phyloP scores from a whole-genome alignment of 352 stramenopile genomes.

The Hyaloperonospora arabidopsidis region DNA sequence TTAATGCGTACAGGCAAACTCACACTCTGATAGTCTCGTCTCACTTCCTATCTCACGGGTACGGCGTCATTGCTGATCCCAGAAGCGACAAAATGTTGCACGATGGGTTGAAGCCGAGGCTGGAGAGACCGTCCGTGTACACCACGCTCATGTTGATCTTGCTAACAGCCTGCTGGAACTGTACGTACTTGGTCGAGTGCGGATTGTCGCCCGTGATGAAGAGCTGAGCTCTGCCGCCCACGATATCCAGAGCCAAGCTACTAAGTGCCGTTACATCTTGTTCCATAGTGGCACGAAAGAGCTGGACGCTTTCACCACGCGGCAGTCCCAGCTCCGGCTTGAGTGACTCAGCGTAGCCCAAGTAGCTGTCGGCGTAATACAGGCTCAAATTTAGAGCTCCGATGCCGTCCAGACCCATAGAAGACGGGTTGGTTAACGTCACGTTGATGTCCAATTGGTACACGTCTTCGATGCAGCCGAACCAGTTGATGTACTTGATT shows the following conservation, averaged over 20 bases:
- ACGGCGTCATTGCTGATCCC: too few relatives aligned
- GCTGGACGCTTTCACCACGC: conserved; percentile 40
- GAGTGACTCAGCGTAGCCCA: conserved; percentile 50
- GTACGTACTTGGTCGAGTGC: conserved; percentile 33
- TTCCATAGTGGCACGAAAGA: conserved; percentile 40
- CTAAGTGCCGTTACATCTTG: conserved; percentile 28
- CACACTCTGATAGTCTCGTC: too few relatives aligned
- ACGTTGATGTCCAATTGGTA: conserved; percentile 58
- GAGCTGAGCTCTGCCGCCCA: conserved; percentile 36
- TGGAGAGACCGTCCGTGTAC: conserved; percentile 49
- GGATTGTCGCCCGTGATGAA: conserved; percentile 47
- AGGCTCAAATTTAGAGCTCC: conserved; percentile 61
- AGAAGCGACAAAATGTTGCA: conserved; percentile 34
- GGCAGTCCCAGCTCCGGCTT: conserved; percentile 38
- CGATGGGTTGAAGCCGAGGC: conserved; percentile 29
- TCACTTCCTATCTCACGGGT: too few relatives aligned
- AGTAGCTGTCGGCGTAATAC: conserved; percentile 52
- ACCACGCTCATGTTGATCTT: conserved; percentile 52
- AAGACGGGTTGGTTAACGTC: conserved; percentile 40
- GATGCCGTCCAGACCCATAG: conserved; percentile 48
- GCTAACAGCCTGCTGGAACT: conserved; percentile 35
- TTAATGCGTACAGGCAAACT: too few relatives aligned
- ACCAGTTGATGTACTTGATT: conserved; percentile 54
- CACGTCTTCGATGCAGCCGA: conserved; percentile 31
- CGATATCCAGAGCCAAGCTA: conserved; percentile 37